These are phyloP conservation scores for Aspergillus costaricaensis DNA, from an alignment of 2,329 filamentous ascomycete genomes.

Conservation along the genomic window DNA sequence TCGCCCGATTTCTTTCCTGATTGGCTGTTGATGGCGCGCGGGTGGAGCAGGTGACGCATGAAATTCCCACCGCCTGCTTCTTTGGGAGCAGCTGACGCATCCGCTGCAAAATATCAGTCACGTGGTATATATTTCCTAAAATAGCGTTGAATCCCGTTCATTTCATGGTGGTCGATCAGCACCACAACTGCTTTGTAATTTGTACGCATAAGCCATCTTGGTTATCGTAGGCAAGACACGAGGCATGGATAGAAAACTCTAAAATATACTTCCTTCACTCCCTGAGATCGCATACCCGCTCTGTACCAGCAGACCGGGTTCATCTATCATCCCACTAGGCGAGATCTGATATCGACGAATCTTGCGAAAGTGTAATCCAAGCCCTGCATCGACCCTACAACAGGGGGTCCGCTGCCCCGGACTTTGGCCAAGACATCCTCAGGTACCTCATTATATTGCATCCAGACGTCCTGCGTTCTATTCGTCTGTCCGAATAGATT, in stretches of 20 bases:
- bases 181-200: no score
- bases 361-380: not conserved
- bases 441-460: not conserved
- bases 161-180: not conserved
- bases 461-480: not conserved
- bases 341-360: not conserved
- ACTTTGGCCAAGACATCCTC: not conserved
- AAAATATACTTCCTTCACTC: no score
- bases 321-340: not conserved
- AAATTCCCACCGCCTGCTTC: not conserved
- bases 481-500: not conserved
- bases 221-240: no score
- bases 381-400: not conserved
- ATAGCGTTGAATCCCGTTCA: not conserved
- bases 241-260: no score
- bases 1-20: not conserved
- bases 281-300: no score
- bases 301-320: no score
- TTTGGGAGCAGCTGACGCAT: not conserved
- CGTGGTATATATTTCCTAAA: not conserved
- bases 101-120: not conserved
- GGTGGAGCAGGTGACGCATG: conserved; percentile 12
- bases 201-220: no score
- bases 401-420: not conserved
- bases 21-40: not conserved